These are phyloP conservation scores for Tuber melanosporum DNA, from an alignment of 495 filamentous ascomycete species.

Conservation along the genomic window DNA sequence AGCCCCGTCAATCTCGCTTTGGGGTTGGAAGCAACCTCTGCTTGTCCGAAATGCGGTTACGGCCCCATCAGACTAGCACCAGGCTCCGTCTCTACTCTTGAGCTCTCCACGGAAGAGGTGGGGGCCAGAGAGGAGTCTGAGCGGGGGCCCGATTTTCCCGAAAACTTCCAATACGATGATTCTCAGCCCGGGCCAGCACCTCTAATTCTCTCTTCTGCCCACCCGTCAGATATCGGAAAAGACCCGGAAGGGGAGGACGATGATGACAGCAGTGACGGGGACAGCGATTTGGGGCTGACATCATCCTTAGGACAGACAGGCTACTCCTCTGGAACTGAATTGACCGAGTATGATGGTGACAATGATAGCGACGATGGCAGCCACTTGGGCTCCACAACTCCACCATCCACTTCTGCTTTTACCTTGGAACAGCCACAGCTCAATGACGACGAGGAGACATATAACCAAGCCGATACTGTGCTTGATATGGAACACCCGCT, in stretches of 20 bases:
- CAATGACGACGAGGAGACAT: background rate
- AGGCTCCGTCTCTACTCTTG: background rate
- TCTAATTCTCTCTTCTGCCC: background rate
- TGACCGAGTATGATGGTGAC: background rate
- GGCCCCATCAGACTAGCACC: background rate
- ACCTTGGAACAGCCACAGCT: background rate
- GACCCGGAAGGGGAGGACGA: background rate
- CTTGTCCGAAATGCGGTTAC: background rate
- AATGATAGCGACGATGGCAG: background rate
- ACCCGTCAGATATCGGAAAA: background rate
- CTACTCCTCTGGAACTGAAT: background rate
- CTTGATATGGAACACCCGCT: background rate
- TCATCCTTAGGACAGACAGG: no score
- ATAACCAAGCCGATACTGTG: background rate
- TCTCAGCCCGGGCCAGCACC: background rate
- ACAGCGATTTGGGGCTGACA: background rate
- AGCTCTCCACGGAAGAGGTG: background rate
- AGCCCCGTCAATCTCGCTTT: background rate
- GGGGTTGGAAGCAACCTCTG: background rate
- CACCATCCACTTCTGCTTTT: background rate
- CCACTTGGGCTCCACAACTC: background rate
- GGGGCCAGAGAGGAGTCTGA: background rate
- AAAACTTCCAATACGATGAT: background rate
- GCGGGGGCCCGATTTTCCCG: background rate
- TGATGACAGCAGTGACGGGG: background rate